Conservation (phyloP, 1,284 basidiomycete genomes). For the Mycena sp. region DNA sequence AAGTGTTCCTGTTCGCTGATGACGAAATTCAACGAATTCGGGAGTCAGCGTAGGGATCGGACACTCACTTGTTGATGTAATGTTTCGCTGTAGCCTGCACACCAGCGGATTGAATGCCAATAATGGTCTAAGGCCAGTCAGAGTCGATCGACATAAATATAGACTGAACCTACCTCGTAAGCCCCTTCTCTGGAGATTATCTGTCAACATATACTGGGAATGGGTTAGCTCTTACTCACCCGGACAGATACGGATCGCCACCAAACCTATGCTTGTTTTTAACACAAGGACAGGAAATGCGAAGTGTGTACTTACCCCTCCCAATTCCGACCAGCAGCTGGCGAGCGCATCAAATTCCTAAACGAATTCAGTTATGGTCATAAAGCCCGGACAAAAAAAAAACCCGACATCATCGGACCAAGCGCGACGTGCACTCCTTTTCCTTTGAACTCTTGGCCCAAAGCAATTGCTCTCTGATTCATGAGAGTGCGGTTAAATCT, state of each 20-base stretch:
- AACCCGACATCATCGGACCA: constrained; percentile 63
- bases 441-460: constrained; percentile 77
- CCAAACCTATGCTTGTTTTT: constrained; percentile 55
- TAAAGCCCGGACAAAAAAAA: not conserved
- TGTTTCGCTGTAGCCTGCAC: constrained; percentile 77
- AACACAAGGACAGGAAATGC: not conserved
- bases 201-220: too few species aligned
- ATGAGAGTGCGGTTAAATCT: constrained; percentile 61
- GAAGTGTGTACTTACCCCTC: constrained; percentile 49
- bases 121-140: constrained; percentile 54
- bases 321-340: constrained; percentile 76
- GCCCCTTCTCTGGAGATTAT: constrained; percentile 48
- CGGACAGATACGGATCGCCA: constrained; percentile 73
- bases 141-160: not conserved
- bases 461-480: constrained; percentile 69
- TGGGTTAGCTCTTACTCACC: constrained; percentile 53
- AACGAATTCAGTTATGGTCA: not conserved
- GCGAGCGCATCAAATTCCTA: constrained; percentile 66
- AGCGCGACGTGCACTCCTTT: constrained; percentile 77
- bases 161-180: constrained; percentile 60
- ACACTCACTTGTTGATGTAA: constrained; percentile 58
- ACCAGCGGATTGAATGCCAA: constrained; percentile 72
- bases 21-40: constrained; percentile 73
- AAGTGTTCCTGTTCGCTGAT: constrained; percentile 67
- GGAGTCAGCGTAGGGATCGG: constrained; percentile 49